Base-by-base conservation (phyloP, 331 rosid species). In the Erythrophleum ivorense region DNA sequence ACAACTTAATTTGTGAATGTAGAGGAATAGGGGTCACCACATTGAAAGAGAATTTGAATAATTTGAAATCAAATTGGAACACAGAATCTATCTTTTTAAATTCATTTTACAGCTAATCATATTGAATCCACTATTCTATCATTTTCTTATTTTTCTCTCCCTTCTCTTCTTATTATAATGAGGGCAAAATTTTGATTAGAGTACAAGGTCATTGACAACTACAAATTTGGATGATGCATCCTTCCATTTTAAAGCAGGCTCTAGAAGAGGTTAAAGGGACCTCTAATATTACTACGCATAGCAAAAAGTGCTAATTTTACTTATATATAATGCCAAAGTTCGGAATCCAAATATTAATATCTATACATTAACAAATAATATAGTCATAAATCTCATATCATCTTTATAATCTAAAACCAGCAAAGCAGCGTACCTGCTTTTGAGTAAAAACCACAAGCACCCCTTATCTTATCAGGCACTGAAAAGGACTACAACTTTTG, bases 41-140 rank as follows among this genome's bases (percentile, higher is more conserved):
- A 79, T 78, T 72, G 84, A 83, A 57, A 80, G 77, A 81, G 93
- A 90, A 90, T 86, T 92, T 85, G 94, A 92, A 90, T 90, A 87
- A 87, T 87, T 72, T 77, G 78, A 87, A 14, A 36, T 84, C 93
- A 67, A 83, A 85, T 81, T 83, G 88, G 92, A 86, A 81, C 76
- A 71, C 74, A 62, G 92, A 90, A 90, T 90, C 91, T 82, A 54
- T 82, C 57, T 86, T 67, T 55, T 74, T 31, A 31, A 74, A 14
- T 77, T 82, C 66, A 73, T 78, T 85, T 75, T 79, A 83, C 91
- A 87, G 91, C 92, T 88, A 88, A 85, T 84, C 65, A 24, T 52
- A 57, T 34, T 55, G 75, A 71, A 66, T 21, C 71, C 58, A 43
- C 53, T 12, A 31, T 8, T 72, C 31, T 29, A 45, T 69, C 54